Evolutionary conservation across 148 eudicot genomes (phyloP).

Genomic region (Chenopodium quinoa): DNA sequence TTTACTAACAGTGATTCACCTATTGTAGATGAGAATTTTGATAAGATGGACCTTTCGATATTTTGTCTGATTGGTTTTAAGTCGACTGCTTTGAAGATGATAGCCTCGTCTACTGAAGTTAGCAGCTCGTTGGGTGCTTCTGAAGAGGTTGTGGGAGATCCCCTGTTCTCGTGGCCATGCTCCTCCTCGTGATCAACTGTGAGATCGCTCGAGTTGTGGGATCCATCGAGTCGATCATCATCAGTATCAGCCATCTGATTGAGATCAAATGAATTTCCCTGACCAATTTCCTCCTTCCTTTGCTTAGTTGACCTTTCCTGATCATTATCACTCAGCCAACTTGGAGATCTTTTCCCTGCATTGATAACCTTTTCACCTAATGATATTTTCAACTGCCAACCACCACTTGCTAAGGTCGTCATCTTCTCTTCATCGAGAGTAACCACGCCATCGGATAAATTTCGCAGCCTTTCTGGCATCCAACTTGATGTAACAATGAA

Average conservation of each 20-base stretch:
- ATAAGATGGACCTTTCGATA: slow-evolving; percentile 43
- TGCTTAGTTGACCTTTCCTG: slow-evolving; percentile 47
- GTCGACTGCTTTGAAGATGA: slow-evolving; percentile 71
- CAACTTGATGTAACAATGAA: slow-evolving; percentile 65
- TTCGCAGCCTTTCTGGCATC: slow-evolving; percentile 36
- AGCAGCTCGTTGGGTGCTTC: slow-evolving; percentile 54
- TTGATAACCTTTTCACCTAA: slow-evolving; percentile 40
- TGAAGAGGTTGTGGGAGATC: slow-evolving; percentile 39
- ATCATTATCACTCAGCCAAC: slow-evolving; percentile 49
- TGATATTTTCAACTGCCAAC: slow-evolving; percentile 70
- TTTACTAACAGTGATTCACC: slow-evolving; percentile 48
- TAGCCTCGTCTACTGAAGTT: slow-evolving; percentile 49
- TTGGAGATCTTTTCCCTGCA: slow-evolving; percentile 47
- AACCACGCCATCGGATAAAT: slow-evolving; percentile 19
- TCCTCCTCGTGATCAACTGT: slow-evolving; percentile 73
- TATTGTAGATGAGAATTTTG: slow-evolving; percentile 39
- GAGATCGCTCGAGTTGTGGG: slow-evolving; percentile 76
- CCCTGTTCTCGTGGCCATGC: slow-evolving; percentile 34
- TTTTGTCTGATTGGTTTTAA: slow-evolving; percentile 39
- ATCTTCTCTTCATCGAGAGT: slow-evolving; percentile 61
- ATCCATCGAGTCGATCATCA: slow-evolving; percentile 68
- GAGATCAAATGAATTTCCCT: slow-evolving; percentile 59
- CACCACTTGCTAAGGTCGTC: slow-evolving; percentile 44
- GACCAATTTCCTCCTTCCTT: slow-evolving; percentile 50
- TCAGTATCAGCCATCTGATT: slow-evolving; percentile 54